Conservation (phyloP, 2,329 filamentous ascomycete genomes). For the Ophiocordyceps sinensis region DNA sequence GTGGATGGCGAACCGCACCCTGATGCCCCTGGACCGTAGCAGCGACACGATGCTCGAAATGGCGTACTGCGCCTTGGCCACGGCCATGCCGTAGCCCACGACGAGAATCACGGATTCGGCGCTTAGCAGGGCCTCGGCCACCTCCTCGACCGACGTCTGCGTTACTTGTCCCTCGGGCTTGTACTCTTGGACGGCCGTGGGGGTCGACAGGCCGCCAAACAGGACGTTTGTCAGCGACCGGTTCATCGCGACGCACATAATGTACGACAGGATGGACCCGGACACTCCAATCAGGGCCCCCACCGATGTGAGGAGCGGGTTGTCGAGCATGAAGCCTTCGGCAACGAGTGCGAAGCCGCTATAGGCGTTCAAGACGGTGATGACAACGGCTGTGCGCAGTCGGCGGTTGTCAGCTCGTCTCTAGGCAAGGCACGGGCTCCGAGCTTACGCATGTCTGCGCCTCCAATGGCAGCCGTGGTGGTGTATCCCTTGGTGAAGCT, state of each 20-base stretch:
- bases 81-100: conserved; percentile 88
- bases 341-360: conserved; percentile 83
- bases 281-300: conserved; percentile 80
- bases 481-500: conserved; percentile 81
- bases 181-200: conserved; percentile 42
- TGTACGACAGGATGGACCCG: conserved; percentile 78
- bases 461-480: conserved; percentile 76
- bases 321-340: conserved; percentile 85
- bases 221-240: conserved; percentile 77
- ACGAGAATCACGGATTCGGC: conserved; percentile 80
- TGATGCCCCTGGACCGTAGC: conserved; percentile 61
- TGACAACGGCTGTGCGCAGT: conserved; percentile 53
- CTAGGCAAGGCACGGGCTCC: background rate
- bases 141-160: conserved; percentile 66
- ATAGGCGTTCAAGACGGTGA: conserved; percentile 82
- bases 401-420: conserved; percentile 4
- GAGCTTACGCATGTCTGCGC: conserved; percentile 67
- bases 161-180: conserved; percentile 72
- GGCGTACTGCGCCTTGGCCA: conserved; percentile 85
- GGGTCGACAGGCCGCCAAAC: conserved; percentile 56
- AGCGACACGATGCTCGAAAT: conserved; percentile 68
- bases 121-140: conserved; percentile 58
- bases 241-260: conserved; percentile 86
- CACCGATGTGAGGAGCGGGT: conserved; percentile 70
- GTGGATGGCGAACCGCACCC: conserved; percentile 80